Evolutionary conservation across 768 basidiomycete genomes (phyloP).

Genomic region (Boletus vermiculosoides): DNA sequence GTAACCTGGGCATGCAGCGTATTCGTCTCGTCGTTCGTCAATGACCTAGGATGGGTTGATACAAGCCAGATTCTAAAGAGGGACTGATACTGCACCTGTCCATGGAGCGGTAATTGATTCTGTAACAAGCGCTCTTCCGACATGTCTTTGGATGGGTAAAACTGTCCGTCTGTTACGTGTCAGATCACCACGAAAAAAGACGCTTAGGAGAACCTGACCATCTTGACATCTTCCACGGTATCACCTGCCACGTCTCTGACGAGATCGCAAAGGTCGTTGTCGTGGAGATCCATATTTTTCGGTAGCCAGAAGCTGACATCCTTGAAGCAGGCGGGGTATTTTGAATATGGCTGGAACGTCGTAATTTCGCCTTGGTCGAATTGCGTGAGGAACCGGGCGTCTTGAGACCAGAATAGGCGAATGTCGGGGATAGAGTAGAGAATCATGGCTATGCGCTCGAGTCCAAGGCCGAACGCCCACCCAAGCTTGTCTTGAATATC

Average conservation of each 20-base stretch:
- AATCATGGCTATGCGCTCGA: slow-evolving; percentile 98
- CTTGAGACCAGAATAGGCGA: slow-evolving; percentile 94
- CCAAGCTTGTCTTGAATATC: slow-evolving; percentile 83
- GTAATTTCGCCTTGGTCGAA: slow-evolving; percentile 76
- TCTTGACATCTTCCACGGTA: slow-evolving; percentile 84
- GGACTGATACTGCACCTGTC: slow-evolving; percentile 58
- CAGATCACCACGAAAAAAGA: not conserved
- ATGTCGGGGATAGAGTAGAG: slow-evolving; percentile 97
- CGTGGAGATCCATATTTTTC: slow-evolving; percentile 59
- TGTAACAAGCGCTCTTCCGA: slow-evolving; percentile 78
- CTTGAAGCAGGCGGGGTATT: slow-evolving; percentile 89
- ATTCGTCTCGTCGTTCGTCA: slow-evolving; percentile 90
- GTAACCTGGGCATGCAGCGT: slow-evolving; percentile 65
- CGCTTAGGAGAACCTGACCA: slow-evolving; percentile 45
- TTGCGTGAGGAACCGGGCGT: slow-evolving; percentile 83
- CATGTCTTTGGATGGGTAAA: slow-evolving; percentile 89
- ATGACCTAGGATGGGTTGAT: slow-evolving; percentile 49
- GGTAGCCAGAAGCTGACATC: slow-evolving; percentile 95
- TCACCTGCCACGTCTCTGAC: slow-evolving; percentile 93
- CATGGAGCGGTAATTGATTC: slow-evolving; percentile 96
- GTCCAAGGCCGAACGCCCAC: slow-evolving; percentile 97
- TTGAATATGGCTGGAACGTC: slow-evolving; percentile 88
- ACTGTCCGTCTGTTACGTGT: slow-evolving; percentile 69
- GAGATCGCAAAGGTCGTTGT: slow-evolving; percentile 96
- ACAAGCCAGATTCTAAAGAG: not conserved